phyloP scores from a whole-genome alignment of 805 yeast genomes.

The Lipomyces yamadae region DNA sequence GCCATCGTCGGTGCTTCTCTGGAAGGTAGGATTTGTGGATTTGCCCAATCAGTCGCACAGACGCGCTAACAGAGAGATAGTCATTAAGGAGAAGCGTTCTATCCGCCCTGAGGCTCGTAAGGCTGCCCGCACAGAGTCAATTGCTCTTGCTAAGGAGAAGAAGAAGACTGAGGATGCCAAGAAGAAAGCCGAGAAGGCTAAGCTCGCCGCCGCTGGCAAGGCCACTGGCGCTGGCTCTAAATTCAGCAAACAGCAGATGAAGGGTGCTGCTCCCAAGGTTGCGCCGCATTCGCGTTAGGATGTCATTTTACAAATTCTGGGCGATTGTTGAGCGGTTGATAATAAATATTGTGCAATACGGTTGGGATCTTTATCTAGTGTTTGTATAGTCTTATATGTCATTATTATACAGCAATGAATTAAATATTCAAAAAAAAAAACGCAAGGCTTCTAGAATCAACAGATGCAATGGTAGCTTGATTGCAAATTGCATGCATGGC shows the following conservation, averaged over 20 bases:
- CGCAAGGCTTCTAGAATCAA: not conserved
- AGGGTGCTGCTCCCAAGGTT: constrained; percentile 98
- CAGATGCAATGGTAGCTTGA: not conserved
- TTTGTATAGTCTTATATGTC: not conserved
- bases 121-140: constrained; percentile 94
- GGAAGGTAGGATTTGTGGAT: constrained; percentile 51
- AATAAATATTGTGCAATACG: not conserved
- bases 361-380: constrained; percentile 7
- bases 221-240: constrained; percentile 63
- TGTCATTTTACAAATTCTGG: constrained; percentile 1
- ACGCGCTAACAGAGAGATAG: constrained; percentile 40
- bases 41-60: not conserved
- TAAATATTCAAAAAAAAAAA: not conserved
- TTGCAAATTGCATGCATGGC: not conserved
- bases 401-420: constrained; percentile 6
- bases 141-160: constrained; percentile 55
- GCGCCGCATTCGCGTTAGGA: constrained; percentile 94
- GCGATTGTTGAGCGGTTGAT: not conserved
- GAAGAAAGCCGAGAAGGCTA: constrained; percentile 94
- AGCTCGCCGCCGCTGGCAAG: constrained; percentile 56
- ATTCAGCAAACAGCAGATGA: constrained; percentile 94
- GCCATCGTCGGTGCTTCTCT: constrained; percentile 99
- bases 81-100: constrained; percentile 96
- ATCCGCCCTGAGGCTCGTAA: constrained; percentile 96
- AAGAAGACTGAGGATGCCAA: constrained; percentile 87